Evolutionary conservation across 371 early-diverging fungal genomes (phyloP), one percentile per base, ranked within the genome.

Genomic region (Fennellomyces sp.): DNA sequence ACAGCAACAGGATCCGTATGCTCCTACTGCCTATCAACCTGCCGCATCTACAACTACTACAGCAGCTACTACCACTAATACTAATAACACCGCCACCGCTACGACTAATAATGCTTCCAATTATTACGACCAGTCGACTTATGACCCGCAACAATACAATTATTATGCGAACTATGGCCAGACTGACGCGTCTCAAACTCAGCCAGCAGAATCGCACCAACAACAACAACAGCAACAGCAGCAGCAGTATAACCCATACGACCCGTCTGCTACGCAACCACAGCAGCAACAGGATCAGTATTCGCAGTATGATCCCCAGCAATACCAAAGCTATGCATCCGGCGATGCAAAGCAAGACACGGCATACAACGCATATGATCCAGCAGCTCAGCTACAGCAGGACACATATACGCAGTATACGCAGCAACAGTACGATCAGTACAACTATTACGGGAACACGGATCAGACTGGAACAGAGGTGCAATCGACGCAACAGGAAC

Each of bases 71-170:
- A 45, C 5, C 23, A 45, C 8, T 21, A 21, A 36, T 27, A 13
- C 54, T 8, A 54, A 11, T 39, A 8, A 36, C 27, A 39, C 31
- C 17, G 6, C 52, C 11, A 28, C 33, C 7, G 25, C 2, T 19
- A 52, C 52, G 0, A n/a, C n/a, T n/a, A n/a, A n/a, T n/a, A n/a
- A n/a, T n/a, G n/a, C n/a, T n/a, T n/a, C n/a, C n/a, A 35, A 35
- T 35, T 31, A 52, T 13, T 52, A 52, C 25, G 35, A 52, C 10
- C 29, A 56, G 15, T 58, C 56, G 6, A 39, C 27, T 21, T 60
- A 63, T 38, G 48, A 58, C 36, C 50, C 54, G 13, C 62, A 61
- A 48, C 62, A 61, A 28, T 38, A 52, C 23, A 25, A 29, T 11
- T 35, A 49, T 27, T 54, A 54, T 39, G 45, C 30, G 30, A 50